Evolutionary conservation across 2,329 filamentous ascomycete genomes (phyloP), one percentile per base, ranked within the genome.

Genomic region (Ceratocystis diversiconidia): DNA sequence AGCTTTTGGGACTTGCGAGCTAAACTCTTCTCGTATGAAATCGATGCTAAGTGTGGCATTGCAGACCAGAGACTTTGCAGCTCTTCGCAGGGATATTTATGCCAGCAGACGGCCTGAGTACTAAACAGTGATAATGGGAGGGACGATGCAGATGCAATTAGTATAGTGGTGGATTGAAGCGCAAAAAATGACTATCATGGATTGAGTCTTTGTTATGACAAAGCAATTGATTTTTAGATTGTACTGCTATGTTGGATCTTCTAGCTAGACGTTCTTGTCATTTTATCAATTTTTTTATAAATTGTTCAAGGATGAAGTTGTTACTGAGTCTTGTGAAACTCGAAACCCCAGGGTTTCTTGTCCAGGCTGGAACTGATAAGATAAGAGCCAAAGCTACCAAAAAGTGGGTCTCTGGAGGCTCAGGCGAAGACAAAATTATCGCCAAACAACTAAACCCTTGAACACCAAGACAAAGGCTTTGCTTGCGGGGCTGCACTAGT

Each of bases 21-120:
- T 96, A 2, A 95, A 94, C 73, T 92, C 88, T 55, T 75, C 81
- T 3, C 82, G 87, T 17, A 96, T 96, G 90, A 81, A 90, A 50
- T 79, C 81, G 0, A 79, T 89, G 1, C 95, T 95, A 72, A 75
- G 77, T 32, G 80, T 83, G 36, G 86, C 88, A 0, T 68, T 65
- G 15, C 50, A 62, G 32, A 65, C 63, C 6, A 22, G 59, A 32
- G 63, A 67, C 41, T 46, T 65, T 43, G 63, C 30, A 19, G 28
- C 52, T 43, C 63, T 67, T 44, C 25, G 61, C 4, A 41, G 61
- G 6, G 66, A 67, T 10, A 67, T 67, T n/a, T 67, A 61, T 60
- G 44, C 48, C 19, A 61, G 65, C 50, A 62, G 66, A 50, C 52
- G 63, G 30, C 25, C 63, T n/a, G 61, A 55, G 15, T 46, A 60